A percentile compares a stretch with the other conserved stretches of the same genome.
Evolutionary conservation across 257 asterid species (phyloP).

Genomic region (Haberlea rhodopensis): DNA sequence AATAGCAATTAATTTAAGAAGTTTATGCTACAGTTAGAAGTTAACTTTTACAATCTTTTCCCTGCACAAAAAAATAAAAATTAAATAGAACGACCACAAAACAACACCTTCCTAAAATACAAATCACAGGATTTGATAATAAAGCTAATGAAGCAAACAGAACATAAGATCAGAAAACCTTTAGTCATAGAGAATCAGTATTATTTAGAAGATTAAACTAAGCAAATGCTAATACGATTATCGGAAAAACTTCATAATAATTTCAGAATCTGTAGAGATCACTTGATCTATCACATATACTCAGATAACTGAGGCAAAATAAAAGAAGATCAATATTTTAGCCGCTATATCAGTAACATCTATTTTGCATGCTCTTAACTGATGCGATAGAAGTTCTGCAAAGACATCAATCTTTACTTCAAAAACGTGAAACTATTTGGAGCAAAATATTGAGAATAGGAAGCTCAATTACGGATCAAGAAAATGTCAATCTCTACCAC

Average conservation of each 20-base stretch:
- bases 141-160: neutral
- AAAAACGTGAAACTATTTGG: neutral
- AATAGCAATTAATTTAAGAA: neutral
- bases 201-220: neutral
- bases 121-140: neutral
- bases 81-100: neutral
- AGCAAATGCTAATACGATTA: neutral
- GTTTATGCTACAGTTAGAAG: neutral
- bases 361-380: slow-evolving; percentile 2
- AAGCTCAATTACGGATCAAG: slow-evolving; percentile 5
- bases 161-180: neutral
- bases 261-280: slow-evolving; percentile 13
- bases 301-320: neutral
- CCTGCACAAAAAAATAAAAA: too few relatives aligned
- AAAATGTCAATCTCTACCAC: neutral
- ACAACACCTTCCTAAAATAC: neutral
- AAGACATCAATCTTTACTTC: neutral
- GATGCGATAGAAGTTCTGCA: neutral
- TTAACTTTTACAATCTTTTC: neutral
- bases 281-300: neutral
- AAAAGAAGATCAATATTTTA: neutral
- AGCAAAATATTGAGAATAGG: slow-evolving; percentile 13
- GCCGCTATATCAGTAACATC: neutral
- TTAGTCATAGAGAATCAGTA: neutral
- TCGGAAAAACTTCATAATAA: neutral